Evolutionary conservation across 352 stramenopile genomes (phyloP).

Genomic region (Thraustochytrium sp.): DNA sequence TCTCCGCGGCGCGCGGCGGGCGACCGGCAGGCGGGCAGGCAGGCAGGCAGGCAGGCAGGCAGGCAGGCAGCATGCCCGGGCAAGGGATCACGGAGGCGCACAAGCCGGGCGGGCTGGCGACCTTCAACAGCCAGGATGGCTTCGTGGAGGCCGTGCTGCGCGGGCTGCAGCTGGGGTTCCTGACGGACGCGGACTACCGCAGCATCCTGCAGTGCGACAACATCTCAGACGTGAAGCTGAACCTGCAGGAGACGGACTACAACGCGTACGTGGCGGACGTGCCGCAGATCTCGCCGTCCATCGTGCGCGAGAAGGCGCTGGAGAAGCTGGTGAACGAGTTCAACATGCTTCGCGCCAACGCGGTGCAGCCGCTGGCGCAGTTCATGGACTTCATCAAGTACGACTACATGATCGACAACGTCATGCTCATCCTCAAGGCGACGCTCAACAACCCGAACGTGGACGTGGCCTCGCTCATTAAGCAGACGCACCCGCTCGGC

Average conservation of each 20-base stretch:
- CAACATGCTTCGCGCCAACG: conserved; percentile 88
- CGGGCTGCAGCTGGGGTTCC: conserved; percentile 83
- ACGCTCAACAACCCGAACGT: conserved; percentile 75
- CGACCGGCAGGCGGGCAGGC: too few species aligned
- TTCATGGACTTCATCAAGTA: conserved; percentile 99
- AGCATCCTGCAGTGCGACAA: conserved; percentile 76
- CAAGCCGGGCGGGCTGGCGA: conserved; percentile 11
- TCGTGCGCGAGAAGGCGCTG: conserved; percentile 41
- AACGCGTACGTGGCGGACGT: conserved; percentile 85
- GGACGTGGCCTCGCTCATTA: conserved; percentile 90
- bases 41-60: too few species aligned
- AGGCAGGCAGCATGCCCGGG: background rate
- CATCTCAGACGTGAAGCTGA: conserved; percentile 79
- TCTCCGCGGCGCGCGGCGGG: too few species aligned
- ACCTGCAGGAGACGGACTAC: conserved; percentile 98
- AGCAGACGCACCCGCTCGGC: conserved; percentile 93
- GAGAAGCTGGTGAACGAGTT: conserved; percentile 90
- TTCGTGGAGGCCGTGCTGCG: conserved; percentile 93
- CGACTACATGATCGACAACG: conserved; percentile 99
- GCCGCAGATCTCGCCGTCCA: conserved; percentile 5
- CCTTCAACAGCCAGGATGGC: conserved; percentile 45
- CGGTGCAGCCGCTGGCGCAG: conserved; percentile 85
- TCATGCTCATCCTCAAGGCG: conserved; percentile 97
- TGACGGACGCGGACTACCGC: conserved; percentile 70
- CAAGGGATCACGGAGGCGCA: background rate